Base-by-base conservation (phyloP, 495 filamentous ascomycete genomes). In the Terfezia boudieri region DNA sequence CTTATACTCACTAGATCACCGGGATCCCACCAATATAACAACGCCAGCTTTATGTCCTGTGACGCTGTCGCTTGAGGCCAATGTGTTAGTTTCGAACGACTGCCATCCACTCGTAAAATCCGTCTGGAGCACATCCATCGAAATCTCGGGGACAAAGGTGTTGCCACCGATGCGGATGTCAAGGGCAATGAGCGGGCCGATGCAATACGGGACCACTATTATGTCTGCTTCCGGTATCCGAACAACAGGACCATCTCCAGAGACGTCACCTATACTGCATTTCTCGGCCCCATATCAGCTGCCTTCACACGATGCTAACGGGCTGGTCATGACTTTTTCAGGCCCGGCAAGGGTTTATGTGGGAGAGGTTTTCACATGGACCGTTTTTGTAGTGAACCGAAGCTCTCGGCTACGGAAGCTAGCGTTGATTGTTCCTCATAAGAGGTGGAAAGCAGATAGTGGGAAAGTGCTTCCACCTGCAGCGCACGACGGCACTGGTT, bases 301-400 rank as follows among this genome's bases (percentile, higher is more conserved):
- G 22, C 16, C 49, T 20, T 48, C 20, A 9, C 43, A 48, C 6
- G 23, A 51, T n/a, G 49, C 26, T 26, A 12, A 16, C 26, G 60
- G 62, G 10, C 52, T 65, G 16, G 64, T 62, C 9, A 64, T 65
- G 50, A 65, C 63, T 14, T 65, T 65, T 51, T 64, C 62, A 37
- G 63, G 63, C 9, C 63, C 63, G 4, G 56, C 62, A 1, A 54
- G 62, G 41, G 77, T 83, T 26, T 71, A 74, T 51, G 76, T 86
- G 3, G 86, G 87, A 4, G 76, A 85, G 41, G 74, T 78, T 11
- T 94, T 96, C 65, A 68, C 70, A n/a, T 94, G 88, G 89, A 74
- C 76, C 43, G 76, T 94, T 17, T 86, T 94, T 63, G 78, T 96
- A 20, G 82, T 94, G 52, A 96, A 96, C 66, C 81, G 83, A 35